These are phyloP conservation scores for Barnettozyma pratensis DNA, from an alignment of 805 yeast genomes.

Conservation along the genomic window DNA sequence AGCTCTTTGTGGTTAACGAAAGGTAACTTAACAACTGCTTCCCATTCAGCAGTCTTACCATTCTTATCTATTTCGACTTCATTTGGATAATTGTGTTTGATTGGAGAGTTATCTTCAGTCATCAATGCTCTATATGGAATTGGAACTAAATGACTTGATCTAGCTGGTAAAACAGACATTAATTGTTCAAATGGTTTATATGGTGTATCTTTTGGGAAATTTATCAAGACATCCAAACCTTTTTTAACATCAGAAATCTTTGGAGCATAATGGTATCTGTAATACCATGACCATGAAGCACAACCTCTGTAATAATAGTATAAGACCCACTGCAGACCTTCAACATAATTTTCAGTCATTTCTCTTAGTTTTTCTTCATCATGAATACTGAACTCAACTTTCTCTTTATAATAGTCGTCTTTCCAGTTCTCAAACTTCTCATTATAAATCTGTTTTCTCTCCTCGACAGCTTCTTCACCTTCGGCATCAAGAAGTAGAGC, in stretches of 20 bases:
- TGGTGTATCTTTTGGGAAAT: conserved; percentile 69
- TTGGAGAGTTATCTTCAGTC: conserved; percentile 83
- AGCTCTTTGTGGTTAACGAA: conserved; percentile 85
- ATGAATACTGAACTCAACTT: conserved; percentile 58
- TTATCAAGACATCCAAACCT: conserved; percentile 62
- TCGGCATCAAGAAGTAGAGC: conserved; percentile 52
- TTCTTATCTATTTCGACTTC: conserved; percentile 86
- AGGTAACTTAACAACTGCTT: conserved; percentile 88
- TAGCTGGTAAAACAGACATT: conserved; percentile 95
- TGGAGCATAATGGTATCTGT: conserved; percentile 86
- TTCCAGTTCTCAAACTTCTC: conserved; percentile 79
- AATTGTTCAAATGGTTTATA: conserved; percentile 92
- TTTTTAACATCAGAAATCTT: conserved; percentile 79
- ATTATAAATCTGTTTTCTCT: conserved; percentile 60
- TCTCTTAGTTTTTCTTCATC: conserved; percentile 57
- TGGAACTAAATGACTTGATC: conserved; percentile 81
- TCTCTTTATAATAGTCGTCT: conserved; percentile 76
- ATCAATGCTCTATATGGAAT: conserved; percentile 70
- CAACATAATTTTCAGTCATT: conserved; percentile 75
- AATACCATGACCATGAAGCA: conserved; percentile 96
- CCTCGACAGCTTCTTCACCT: conserved; percentile 43
- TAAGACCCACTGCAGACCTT: conserved; percentile 96
- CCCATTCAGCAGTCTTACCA: conserved; percentile 97
- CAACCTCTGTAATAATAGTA: conserved; percentile 86
- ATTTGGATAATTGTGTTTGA: conserved; percentile 86